phyloP scores from a whole-genome alignment of 257 asterid species.

The Solanum sejunctum region DNA sequence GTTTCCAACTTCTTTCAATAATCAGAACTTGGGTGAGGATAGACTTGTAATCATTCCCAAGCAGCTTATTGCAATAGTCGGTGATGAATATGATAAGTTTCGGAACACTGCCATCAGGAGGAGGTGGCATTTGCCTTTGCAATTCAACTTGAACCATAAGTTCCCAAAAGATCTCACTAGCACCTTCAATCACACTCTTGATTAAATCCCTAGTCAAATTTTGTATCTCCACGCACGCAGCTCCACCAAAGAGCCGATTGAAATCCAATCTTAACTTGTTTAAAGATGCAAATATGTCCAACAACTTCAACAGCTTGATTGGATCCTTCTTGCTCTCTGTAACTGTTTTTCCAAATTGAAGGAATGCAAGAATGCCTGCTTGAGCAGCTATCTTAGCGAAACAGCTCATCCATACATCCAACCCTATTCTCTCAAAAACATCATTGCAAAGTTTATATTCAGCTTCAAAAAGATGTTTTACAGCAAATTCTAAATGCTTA shows the following conservation, averaged over 20 bases:
- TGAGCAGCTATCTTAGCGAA: constrained; percentile 80
- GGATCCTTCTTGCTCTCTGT: constrained; percentile 93
- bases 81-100: constrained; percentile 71
- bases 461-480: constrained; percentile 78
- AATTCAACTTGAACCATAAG: constrained; percentile 78
- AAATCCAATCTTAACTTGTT: constrained; percentile 80
- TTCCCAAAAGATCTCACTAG: constrained; percentile 91
- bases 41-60: constrained; percentile 72
- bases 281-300: constrained; percentile 73
- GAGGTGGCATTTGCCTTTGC: constrained; percentile 75
- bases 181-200: constrained; percentile 71
- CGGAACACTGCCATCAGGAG: constrained; percentile 70
- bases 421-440: constrained; percentile 74
- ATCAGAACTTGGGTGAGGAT: constrained; percentile 69
- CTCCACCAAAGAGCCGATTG: constrained; percentile 79
- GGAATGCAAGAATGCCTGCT: constrained; percentile 73
- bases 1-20: constrained; percentile 88
- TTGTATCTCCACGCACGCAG: constrained; percentile 81
- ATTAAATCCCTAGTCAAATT: constrained; percentile 71
- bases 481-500: constrained; percentile 76
- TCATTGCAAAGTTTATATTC: constrained; percentile 74
- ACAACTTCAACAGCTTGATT: constrained; percentile 56
- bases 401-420: constrained; percentile 75
- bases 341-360: constrained; percentile 72
- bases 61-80: constrained; percentile 75